Base-by-base conservation (phyloP, 2,329 filamentous ascomycete species). In the Colletotrichum acutatum region DNA sequence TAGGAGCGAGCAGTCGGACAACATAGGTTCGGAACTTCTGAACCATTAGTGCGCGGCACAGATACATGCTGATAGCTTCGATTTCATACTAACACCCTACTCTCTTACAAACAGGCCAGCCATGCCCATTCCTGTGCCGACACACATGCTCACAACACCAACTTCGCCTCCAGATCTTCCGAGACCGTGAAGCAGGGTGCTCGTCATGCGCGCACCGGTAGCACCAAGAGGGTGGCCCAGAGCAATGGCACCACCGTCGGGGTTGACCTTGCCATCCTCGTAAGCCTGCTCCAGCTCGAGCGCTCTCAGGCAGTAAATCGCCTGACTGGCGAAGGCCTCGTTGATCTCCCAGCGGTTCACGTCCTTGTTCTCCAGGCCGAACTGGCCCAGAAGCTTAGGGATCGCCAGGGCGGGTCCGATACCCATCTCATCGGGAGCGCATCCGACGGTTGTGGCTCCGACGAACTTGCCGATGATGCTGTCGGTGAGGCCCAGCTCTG, bases 321-420 rank as follows among this genome's bases (percentile, higher is more conserved):
- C 86, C 82, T 92, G 90, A 77, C 89, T 91, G 3, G 90, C 90
- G 82, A 92, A 92, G 7, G 91, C 90, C 88, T 98, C 95, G 82
- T 98, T 98, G 82, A 98, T 93, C 86, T 98, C 95, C 95, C 95
- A 98, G 11, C 97, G 86, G 46, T 92, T 89, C 0, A 98, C 90
- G 71, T 98, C 94, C 2, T 87, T 85, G 14, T 86, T 91, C 56
- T 84, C 80, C 16, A 98, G 81, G 0, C 92, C 94, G 1, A 92
- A 89, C 74, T 90, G 89, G 22, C 85, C 82, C n/a, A 98, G 86
- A 24, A 98, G 86, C 80, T 92, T 93, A 7, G 95, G 95, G 65
- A 98, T 96, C 0, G 94, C 95, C 32, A 97, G 80, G 0, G 95
- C 94, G 0, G 96, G 95, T 0, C 96, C 95, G 71, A 98, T 87